Evolutionary conservation across 305 asterid genomes (phyloP).

Genomic region (Striga hermonthica): DNA sequence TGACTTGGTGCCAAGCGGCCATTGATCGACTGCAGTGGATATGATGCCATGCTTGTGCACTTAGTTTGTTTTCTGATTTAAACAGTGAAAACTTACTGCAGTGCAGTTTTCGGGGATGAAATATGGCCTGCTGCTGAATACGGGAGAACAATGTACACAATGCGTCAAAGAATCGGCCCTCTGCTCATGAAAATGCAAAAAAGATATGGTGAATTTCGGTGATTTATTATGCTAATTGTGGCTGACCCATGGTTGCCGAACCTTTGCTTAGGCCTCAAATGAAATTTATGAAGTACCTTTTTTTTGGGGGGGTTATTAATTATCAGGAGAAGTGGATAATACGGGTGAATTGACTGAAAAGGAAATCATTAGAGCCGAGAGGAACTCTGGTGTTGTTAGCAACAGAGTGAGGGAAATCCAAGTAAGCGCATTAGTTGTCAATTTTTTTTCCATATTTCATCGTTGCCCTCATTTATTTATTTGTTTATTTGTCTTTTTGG

Average conservation of each 20-base stretch:
- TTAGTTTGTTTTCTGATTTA: slow-evolving; percentile 27
- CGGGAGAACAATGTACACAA: slow-evolving; percentile 98
- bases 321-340: slow-evolving; percentile 68
- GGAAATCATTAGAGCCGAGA: slow-evolving; percentile 83
- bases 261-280: not conserved
- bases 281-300: no score
- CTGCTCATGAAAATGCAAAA: slow-evolving; percentile 86
- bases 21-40: no score
- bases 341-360: slow-evolving; percentile 80
- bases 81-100: slow-evolving; percentile 34
- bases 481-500: not conserved
- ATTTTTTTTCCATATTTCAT: no score
- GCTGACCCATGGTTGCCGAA: not conserved
- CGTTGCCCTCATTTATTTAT: not conserved
- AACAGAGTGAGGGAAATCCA: slow-evolving; percentile 79
- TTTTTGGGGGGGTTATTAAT: not conserved
- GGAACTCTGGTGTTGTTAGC: slow-evolving; percentile 80
- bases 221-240: slow-evolving; percentile 16
- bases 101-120: slow-evolving; percentile 98
- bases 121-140: slow-evolving; percentile 99
- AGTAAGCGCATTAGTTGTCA: slow-evolving; percentile 40
- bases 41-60: not conserved
- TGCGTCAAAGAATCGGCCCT: slow-evolving; percentile 85
- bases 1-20: no score
- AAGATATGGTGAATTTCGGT: slow-evolving; percentile 61